These are phyloP conservation scores for Clathrospora elynae DNA, from an alignment of 2,329 filamentous ascomycete genomes.

Conservation along the genomic window DNA sequence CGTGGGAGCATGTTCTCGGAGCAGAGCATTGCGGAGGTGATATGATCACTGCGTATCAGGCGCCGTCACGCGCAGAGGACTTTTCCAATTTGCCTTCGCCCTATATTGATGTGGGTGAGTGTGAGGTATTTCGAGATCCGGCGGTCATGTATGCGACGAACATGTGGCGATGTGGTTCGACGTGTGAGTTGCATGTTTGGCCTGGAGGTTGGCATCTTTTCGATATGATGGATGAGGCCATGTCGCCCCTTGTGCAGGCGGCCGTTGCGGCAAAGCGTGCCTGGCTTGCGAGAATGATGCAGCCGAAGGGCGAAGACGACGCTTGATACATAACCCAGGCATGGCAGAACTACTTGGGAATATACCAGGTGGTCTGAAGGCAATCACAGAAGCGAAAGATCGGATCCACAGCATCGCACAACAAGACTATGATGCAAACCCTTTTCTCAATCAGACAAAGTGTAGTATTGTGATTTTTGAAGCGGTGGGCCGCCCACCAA, in stretches of 20 bases:
- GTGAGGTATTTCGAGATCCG: slow-evolving; percentile 27
- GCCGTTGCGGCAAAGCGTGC: slow-evolving; percentile 8
- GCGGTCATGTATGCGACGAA: slow-evolving; percentile 19
- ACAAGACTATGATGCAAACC: too few species aligned
- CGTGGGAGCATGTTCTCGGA: slow-evolving; percentile 22
- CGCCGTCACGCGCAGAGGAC: slow-evolving; percentile 17
- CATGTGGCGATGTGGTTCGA: slow-evolving; percentile 26
- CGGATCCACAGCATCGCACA: too few species aligned
- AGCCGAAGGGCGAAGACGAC: too few species aligned
- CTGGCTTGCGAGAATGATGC: slow-evolving; percentile 4
- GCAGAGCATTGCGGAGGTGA: slow-evolving; percentile 11
- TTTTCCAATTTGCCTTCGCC: slow-evolving; percentile 20
- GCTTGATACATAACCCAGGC: too few species aligned
- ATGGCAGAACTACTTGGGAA: too few species aligned
- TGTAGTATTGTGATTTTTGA: too few species aligned
- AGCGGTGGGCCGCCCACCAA: too few species aligned
- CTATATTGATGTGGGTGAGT: slow-evolving; percentile 28
- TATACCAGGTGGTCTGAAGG: too few species aligned
- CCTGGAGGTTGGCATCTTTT: slow-evolving; percentile 21
- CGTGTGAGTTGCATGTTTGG: slow-evolving; percentile 28
- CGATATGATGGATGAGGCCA: slow-evolving; percentile 18
- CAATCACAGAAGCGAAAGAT: too few species aligned
- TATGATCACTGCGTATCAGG: slow-evolving; percentile 19
- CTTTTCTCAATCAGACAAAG: too few species aligned
- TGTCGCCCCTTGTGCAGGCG: slow-evolving; percentile 9